These are phyloP conservation scores for Actinidia polygama DNA, from an alignment of 179 eudicot genomes.

Conservation along the genomic window DNA sequence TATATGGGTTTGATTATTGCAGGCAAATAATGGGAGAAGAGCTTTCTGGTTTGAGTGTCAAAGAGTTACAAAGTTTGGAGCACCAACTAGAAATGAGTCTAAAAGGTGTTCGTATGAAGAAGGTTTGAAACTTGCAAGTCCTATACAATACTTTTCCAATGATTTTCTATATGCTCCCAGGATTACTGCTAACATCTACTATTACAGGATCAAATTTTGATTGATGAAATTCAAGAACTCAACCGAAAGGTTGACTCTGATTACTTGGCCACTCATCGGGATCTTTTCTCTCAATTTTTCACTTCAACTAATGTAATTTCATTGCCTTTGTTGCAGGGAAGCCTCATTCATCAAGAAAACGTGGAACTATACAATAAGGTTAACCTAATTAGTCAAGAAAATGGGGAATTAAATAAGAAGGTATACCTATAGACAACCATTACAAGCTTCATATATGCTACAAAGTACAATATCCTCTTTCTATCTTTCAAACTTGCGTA, in stretches of 20 bases:
- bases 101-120: slow-evolving; percentile 43
- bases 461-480: background rate
- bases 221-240: slow-evolving; percentile 72
- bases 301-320: slow-evolving; percentile 6
- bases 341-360: slow-evolving; percentile 72
- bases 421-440: slow-evolving; percentile 32
- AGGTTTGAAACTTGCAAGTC: slow-evolving; percentile 35
- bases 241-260: slow-evolving; percentile 56
- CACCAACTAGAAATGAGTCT: slow-evolving; percentile 55
- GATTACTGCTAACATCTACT: slow-evolving; percentile 19
- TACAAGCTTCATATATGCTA: slow-evolving; percentile 2
- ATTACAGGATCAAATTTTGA: slow-evolving; percentile 65
- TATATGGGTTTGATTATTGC: background rate
- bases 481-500: background rate
- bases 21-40: slow-evolving; percentile 60
- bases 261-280: background rate
- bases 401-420: slow-evolving; percentile 58
- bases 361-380: slow-evolving; percentile 68
- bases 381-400: slow-evolving; percentile 63
- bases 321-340: slow-evolving; percentile 54
- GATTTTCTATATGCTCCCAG: background rate
- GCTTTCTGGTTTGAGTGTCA: slow-evolving; percentile 18
- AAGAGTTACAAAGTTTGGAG: slow-evolving; percentile 52
- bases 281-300: background rate
- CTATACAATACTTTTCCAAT: background rate